phyloP scores from a whole-genome alignment of 805 yeast genomes.

The Babjeviella inositovora region DNA sequence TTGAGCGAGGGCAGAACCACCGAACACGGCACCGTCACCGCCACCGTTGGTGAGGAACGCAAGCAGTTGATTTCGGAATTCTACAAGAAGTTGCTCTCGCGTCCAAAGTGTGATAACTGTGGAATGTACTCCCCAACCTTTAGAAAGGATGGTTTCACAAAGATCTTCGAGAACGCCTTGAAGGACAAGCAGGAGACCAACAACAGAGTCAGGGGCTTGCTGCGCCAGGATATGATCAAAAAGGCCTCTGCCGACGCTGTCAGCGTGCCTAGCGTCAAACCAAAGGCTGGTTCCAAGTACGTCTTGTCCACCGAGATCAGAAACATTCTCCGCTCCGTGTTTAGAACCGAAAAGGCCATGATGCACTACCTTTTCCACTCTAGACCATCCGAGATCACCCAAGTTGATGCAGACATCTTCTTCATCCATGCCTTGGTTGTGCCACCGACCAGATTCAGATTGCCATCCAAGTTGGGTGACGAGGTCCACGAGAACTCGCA shows the following conservation, averaged over 20 bases:
- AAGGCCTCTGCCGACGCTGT: constrained; percentile 8
- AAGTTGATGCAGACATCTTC: constrained; percentile 63
- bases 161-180: constrained; percentile 80
- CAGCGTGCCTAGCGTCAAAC: constrained; percentile 32
- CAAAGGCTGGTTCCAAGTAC: constrained; percentile 66
- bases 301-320: constrained; percentile 79
- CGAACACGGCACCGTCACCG: constrained; percentile 57
- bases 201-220: constrained; percentile 70
- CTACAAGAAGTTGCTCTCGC: constrained; percentile 52
- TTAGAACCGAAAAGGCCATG: constrained; percentile 54
- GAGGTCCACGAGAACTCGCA: constrained; percentile 90
- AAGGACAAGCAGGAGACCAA: constrained; percentile 67
- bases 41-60: constrained; percentile 79
- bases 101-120: constrained; percentile 92
- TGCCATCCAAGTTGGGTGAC: constrained; percentile 95
- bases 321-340: constrained; percentile 61
- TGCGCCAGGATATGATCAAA: constrained; percentile 57
- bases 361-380: constrained; percentile 69
- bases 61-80: constrained; percentile 58
- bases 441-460: constrained; percentile 92
- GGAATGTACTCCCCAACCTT: constrained; percentile 88
- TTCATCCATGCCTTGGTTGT: constrained; percentile 81
- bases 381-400: constrained; percentile 40
- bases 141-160: constrained; percentile 89
- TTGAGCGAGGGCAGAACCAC: constrained; percentile 61